Conservation (phyloP, 148 eudicot genomes). For the Selenicereus undatus region DNA sequence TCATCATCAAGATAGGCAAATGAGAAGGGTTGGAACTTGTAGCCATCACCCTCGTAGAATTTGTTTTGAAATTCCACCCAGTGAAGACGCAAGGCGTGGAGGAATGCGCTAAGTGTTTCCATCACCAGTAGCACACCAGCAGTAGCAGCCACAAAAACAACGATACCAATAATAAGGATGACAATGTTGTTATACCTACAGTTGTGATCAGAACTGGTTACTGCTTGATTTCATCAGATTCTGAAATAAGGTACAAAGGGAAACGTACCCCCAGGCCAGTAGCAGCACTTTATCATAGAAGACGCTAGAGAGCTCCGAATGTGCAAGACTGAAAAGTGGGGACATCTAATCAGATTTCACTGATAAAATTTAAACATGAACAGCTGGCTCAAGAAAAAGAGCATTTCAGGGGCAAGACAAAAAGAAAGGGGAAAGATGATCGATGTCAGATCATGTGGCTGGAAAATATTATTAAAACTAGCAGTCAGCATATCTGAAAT, state of each 20-base stretch:
- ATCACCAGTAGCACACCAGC: conserved; percentile 47
- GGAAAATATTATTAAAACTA: background rate
- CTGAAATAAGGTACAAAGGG: background rate
- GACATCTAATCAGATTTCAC: background rate
- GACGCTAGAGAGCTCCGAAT: conserved; percentile 55
- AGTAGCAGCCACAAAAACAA: conserved; percentile 44
- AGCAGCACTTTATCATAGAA: conserved; percentile 53
- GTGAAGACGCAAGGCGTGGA: conserved; percentile 54
- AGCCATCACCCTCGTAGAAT: conserved; percentile 55
- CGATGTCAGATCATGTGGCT: background rate
- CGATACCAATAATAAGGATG: conserved; percentile 39
- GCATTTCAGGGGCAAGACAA: background rate
- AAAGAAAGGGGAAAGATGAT: background rate
- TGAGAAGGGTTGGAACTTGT: conserved; percentile 50
- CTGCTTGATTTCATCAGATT: background rate
- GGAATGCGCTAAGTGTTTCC: conserved; percentile 61
- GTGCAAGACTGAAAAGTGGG: conserved; percentile 44
- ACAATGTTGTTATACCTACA: conserved; percentile 42
- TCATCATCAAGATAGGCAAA: conserved; percentile 34
- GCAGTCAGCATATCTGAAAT: too few species aligned
- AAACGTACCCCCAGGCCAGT: conserved; percentile 52
- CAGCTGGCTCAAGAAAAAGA: background rate
- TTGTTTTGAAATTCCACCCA: conserved; percentile 61
- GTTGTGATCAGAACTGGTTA: conserved; percentile 2
- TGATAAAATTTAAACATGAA: background rate